A percentile compares a stretch with the other conserved stretches of the same genome.
phyloP scores from a whole-genome alignment of 2,329 filamentous ascomycete genomes.

The Cladophialophora immunda region DNA sequence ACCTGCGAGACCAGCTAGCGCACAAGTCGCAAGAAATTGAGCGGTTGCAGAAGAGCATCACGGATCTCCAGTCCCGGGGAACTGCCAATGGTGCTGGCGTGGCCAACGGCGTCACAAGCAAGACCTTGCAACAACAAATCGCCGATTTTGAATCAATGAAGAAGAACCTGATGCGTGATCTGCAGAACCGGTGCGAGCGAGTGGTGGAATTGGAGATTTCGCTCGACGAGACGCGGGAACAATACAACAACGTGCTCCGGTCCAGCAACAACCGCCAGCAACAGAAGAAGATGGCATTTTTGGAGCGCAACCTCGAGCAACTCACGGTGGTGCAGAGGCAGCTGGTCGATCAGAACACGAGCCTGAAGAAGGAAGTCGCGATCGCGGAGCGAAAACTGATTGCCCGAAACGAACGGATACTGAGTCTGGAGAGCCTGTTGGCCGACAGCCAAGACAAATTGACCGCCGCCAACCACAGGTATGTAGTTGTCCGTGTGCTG shows the following conservation, averaged over 20 bases:
- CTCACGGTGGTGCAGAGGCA: constrained; percentile 96
- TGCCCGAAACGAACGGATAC: constrained; percentile 94
- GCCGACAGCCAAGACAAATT: constrained; percentile 99
- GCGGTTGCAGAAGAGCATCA: constrained; percentile 80
- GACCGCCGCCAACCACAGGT: constrained; percentile 97
- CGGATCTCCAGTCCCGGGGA: constrained; percentile 76
- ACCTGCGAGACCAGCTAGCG: constrained; percentile 77
- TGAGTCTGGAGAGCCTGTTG: constrained; percentile 88
- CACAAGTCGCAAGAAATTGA: constrained; percentile 83
- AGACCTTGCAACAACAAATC: constrained; percentile 96
- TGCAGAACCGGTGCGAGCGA: constrained; percentile 97
- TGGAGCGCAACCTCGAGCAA: constrained; percentile 97
- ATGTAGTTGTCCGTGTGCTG: constrained; percentile 52
- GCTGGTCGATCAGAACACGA: constrained; percentile 96
- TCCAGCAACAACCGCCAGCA: constrained; percentile 98
- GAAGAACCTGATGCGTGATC: constrained; percentile 98
- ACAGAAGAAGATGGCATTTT: constrained; percentile 99
- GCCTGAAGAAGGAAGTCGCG: constrained; percentile 97
- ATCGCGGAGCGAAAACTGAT: constrained; percentile 98
- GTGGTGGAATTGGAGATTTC: constrained; percentile 98
- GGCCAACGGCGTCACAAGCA: constrained; percentile 77
- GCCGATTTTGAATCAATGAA: constrained; percentile 99
- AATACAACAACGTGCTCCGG: constrained; percentile 97
- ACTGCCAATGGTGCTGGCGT: constrained; percentile 54
- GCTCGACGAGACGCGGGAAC: constrained; percentile 94